Base-by-base conservation (phyloP, 805 yeast species). In the Barnettozyma sucrosica region DNA sequence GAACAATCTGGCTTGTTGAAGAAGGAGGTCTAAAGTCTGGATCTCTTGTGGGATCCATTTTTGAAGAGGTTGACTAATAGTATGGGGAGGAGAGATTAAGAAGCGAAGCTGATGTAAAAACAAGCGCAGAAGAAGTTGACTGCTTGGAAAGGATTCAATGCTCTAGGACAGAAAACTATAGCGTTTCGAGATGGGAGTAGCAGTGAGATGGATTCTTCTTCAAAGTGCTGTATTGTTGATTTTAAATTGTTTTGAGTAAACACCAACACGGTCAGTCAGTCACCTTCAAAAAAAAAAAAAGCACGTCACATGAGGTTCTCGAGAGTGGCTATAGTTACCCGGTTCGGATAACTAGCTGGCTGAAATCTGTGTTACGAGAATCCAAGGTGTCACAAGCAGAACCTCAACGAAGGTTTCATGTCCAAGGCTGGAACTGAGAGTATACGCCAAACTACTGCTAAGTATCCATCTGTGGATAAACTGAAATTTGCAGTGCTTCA, bases 31-130 rank as follows among this genome's bases (percentile, higher is more conserved):
- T 80, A 65, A 89, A 90, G 64, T 89, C 81, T 18, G 96, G 95
- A 55, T 89, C 97, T 66, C 83, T 79, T 4, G 92, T 85, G 20
- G 98, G 98, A 64, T 90, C 98, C 98, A 89, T 89, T 5, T 34
- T 16, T 9, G 9, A 13, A 33, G 10, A 7, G 8, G 11, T 7
- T n/a, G 18, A n/a, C n/a, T n/a, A n/a, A n/a, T n/a, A n/a, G n/a
- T n/a, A n/a, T n/a, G n/a, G n/a, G n/a, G n/a, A n/a, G n/a, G n/a
- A 10, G 16, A 11, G 32, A n/a, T 28, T 16, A 28, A 13, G 14
- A 28, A 28, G n/a, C 11, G 16, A 14, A 4, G 32, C n/a, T 13
- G 32, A 28, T 28, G 32, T 13, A 28, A 25, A 28, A 5, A 13
- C 5, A 28, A 7, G 32, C 4, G 16, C 16, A 13, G 32, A 7